Evolutionary conservation across 2,329 filamentous ascomycete genomes (phyloP).

Genomic region (Penicillium decumbens): DNA sequence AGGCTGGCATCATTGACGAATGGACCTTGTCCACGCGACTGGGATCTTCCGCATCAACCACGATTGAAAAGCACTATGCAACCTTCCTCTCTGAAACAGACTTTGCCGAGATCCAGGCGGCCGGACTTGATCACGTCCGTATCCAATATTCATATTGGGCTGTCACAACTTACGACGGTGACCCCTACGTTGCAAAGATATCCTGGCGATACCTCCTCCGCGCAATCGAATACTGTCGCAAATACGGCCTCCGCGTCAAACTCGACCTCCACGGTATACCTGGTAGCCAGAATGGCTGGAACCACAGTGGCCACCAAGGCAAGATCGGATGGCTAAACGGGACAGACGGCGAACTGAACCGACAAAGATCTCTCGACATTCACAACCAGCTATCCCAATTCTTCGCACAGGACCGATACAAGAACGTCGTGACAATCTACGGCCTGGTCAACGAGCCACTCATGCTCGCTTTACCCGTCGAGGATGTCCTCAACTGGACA

Average conservation of each 20-base stretch:
- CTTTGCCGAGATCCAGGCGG: constrained; percentile 76
- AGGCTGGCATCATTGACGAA: constrained; percentile 74
- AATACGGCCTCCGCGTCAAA: constrained; percentile 87
- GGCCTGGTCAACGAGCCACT: constrained; percentile 91
- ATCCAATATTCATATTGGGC: constrained; percentile 97
- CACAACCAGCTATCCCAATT: constrained; percentile 84
- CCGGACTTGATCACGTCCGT: constrained; percentile 92
- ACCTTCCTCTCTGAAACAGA: constrained; percentile 79
- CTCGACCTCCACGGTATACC: constrained; percentile 89
- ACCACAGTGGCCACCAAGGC: constrained; percentile 83
- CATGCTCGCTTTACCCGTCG: constrained; percentile 66
- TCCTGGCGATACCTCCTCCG: constrained; percentile 92
- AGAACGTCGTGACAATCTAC: constrained; percentile 87
- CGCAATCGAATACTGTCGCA: constrained; percentile 87
- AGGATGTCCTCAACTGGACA: constrained; percentile 75
- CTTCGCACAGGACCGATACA: constrained; percentile 89
- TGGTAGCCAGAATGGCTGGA: constrained; percentile 96
- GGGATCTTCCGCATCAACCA: constrained; percentile 60
- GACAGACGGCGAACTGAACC: constrained; percentile 73
- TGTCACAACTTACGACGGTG: constrained; percentile 73
- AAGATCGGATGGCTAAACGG: constrained; percentile 84
- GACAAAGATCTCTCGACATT: constrained; percentile 74
- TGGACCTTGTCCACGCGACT: constrained; percentile 71
- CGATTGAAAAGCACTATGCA: constrained; percentile 86
- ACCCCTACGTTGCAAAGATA: constrained; percentile 81